Evolutionary conservation across 306 rosid genomes (phyloP), one percentile per base, ranked within the genome.

Genomic region (Potentilla sterilis): DNA sequence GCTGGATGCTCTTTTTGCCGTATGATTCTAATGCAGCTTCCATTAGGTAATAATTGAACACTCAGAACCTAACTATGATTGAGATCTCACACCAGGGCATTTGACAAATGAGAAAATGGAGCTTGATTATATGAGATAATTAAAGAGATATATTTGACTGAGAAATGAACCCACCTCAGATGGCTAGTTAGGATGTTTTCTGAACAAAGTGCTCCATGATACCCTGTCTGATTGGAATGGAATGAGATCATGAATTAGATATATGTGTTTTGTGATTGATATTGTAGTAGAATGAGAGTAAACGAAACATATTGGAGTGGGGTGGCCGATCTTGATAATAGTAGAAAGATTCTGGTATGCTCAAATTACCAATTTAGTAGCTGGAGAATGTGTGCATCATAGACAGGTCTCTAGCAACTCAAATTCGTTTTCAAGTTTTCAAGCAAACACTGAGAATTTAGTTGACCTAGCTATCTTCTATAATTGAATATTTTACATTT

Each of bases 151-250:
- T 10, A 58, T 10, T 24, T 58, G 65, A 58, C 24, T 22, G 37
- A 58, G 38, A 59, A 59, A 59, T 59, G 65, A 63, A 63, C 21
- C 68, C 68, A 63, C 68, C 68, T 63, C 43, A 32, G 11, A 35
- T 63, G 68, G 43, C 9, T 63, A 37, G 5, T 37, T 8, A 35
- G 35, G 43, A 5, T n/a, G n/a, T n/a, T 6, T 63, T 16, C 8
- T 35, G 68, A 35, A 15, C 65, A 35, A 6, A 35, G 43, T 63
- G 67, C 41, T 61, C 41, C 67, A 61, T 61, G n/a, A 61, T 0
- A 7, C 21, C n/a, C 34, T 2, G 42, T 28, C 14, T 62, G 42
- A 62, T 34, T 32, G 67, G 67, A 62, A 14, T 28, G 67, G 67
- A 14, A 32, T 61, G 21, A 21, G 21, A 21, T 21, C 35, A 21